A percentile compares a stretch with the other conserved stretches of the same genome.
phyloP scores from a whole-genome alignment of 225 moss, liverwort and hornwort genomes.

The Polytrichum formosum region DNA sequence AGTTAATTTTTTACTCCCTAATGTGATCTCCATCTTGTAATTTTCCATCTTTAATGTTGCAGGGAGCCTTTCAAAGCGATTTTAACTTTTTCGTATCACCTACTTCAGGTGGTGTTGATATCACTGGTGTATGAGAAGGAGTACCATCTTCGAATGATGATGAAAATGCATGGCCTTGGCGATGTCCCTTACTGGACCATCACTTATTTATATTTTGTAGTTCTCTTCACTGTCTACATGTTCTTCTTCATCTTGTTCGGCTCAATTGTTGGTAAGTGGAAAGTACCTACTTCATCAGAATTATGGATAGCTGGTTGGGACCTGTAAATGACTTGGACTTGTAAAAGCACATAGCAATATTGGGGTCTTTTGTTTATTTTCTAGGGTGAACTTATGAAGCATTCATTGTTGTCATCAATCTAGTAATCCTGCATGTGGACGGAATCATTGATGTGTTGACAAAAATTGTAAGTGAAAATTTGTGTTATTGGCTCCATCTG shows the following conservation, averaged over 20 bases:
- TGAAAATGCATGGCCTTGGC: constrained; percentile 72
- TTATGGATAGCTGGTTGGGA: not conserved
- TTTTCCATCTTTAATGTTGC: too few species aligned
- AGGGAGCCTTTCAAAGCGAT: too few species aligned
- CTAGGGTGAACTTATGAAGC: too few species aligned
- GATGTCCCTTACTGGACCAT: constrained; percentile 57
- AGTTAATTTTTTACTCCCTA: not conserved
- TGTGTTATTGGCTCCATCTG: too few species aligned
- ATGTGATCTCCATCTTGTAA: not conserved
- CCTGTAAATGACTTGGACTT: not conserved
- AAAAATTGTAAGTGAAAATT: too few species aligned
- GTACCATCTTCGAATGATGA: constrained; percentile 55
- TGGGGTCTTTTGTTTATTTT: too few species aligned
- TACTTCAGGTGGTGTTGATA: constrained; percentile 32
- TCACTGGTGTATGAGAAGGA: constrained; percentile 57
- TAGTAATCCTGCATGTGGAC: too few species aligned
- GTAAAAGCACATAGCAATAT: too few species aligned
- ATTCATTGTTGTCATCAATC: too few species aligned
- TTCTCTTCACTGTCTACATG: constrained; percentile 31
- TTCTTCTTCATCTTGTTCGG: constrained; percentile 47
- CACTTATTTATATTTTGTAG: constrained; percentile 44
- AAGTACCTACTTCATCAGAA: not conserved
- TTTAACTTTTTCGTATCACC: too few species aligned
- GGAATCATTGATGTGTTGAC: too few species aligned
- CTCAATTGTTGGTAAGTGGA: constrained; percentile 38